Evolutionary conservation across 371 early-diverging fungal genomes (phyloP).

Genomic region (Mortierella sp.): DNA sequence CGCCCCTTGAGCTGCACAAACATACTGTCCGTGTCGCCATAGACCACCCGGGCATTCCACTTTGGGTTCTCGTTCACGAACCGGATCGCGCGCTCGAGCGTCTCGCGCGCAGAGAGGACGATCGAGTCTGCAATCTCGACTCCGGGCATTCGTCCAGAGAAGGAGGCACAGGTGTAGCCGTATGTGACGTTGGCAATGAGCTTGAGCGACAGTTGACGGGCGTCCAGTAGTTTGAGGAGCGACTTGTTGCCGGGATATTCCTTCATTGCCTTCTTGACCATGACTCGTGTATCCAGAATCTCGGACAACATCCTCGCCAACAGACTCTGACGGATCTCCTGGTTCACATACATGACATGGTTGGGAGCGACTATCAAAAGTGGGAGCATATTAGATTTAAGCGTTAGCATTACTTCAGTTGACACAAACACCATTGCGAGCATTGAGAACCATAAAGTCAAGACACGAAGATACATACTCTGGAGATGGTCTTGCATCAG

Average conservation of each 20-base stretch:
- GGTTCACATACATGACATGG: constrained; percentile 86
- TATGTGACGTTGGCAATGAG: constrained; percentile 94
- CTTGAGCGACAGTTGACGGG: constrained; percentile 88
- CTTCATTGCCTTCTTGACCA: constrained; percentile 90
- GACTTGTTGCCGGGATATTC: constrained; percentile 73
- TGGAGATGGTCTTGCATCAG: constrained; percentile 75
- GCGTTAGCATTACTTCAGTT: not conserved
- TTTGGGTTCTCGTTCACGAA: constrained; percentile 71
- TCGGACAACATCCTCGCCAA: constrained; percentile 88
- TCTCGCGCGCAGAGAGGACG: constrained; percentile 87
- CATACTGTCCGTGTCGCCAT: constrained; percentile 94
- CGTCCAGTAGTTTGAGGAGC: constrained; percentile 71
- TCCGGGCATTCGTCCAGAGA: constrained; percentile 92
- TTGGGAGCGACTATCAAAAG: constrained; percentile 80
- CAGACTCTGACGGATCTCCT: constrained; percentile 78
- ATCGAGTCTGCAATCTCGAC: constrained; percentile 93
- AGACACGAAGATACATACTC: constrained; percentile 54
- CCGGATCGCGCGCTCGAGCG: constrained; percentile 81
- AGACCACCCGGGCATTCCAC: constrained; percentile 88
- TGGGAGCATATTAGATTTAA: not conserved
- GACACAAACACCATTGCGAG: too few species aligned
- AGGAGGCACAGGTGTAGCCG: constrained; percentile 90
- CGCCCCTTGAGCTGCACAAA: constrained; percentile 85
- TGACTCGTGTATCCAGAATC: constrained; percentile 87
- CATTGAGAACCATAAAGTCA: not conserved